These are phyloP conservation scores for Rhodosporidiobolus sp. DNA, from an alignment of 768 basidiomycete genomes.

Conservation along the genomic window DNA sequence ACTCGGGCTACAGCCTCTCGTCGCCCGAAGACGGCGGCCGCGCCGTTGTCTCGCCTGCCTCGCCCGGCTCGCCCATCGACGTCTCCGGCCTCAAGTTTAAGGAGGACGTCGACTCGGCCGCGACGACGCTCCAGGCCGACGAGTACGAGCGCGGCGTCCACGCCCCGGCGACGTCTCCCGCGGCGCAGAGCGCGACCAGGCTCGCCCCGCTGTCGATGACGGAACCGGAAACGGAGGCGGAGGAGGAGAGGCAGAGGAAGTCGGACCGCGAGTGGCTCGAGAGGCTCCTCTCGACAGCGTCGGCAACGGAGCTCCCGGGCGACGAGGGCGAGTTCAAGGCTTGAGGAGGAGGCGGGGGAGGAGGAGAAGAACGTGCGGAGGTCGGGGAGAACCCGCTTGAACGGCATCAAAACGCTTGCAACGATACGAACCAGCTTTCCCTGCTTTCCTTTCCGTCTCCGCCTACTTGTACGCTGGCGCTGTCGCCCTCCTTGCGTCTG, in stretches of 20 bases:
- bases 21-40: neutral
- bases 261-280: neutral
- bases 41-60: neutral
- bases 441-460: too few species aligned
- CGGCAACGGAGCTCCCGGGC: too few species aligned
- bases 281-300: neutral
- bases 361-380: too few species aligned
- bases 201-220: neutral
- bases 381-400: too few species aligned
- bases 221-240: neutral
- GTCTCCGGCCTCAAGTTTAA: neutral
- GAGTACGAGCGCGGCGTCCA: too few species aligned
- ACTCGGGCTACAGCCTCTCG: slow-evolving; percentile 3
- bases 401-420: too few species aligned
- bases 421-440: too few species aligned
- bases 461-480: too few species aligned
- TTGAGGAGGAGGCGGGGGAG: neutral
- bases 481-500: too few species aligned
- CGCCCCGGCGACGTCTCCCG: too few species aligned
- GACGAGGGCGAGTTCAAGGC: neutral
- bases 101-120: neutral
- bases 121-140: too few species aligned
- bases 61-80: neutral
- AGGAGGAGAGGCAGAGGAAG: neutral
- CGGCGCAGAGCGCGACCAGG: too few species aligned